phyloP scores from a whole-genome alignment of 345 rosid species.

The Passiflora organensis region DNA sequence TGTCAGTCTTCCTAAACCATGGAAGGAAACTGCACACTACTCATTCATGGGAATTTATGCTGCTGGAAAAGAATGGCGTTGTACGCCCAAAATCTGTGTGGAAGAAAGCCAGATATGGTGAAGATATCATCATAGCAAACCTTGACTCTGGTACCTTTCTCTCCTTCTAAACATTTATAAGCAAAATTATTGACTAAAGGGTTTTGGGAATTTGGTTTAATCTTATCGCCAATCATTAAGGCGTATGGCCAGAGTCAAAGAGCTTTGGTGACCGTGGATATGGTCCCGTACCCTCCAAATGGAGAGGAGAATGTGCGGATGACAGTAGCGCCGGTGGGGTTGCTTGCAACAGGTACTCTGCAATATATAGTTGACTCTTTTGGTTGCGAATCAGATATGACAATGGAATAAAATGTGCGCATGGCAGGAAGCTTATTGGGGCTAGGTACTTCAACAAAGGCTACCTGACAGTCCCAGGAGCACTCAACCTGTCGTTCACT shows the following conservation, averaged over 20 bases:
- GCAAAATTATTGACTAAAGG: too few species aligned
- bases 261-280: slow-evolving; percentile 19
- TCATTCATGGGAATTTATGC: slow-evolving; percentile 27
- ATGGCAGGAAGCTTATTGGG: slow-evolving; percentile 22
- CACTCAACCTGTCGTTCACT: too few species aligned
- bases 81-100: slow-evolving; percentile 5
- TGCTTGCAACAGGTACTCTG: slow-evolving; percentile 11
- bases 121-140: slow-evolving; percentile 17
- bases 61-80: slow-evolving; percentile 14
- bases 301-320: slow-evolving; percentile 19
- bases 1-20: slow-evolving; percentile 13
- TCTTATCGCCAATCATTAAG: neutral
- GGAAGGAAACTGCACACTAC: slow-evolving; percentile 18
- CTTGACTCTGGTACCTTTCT: slow-evolving; percentile 19
- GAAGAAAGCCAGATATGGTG: slow-evolving; percentile 15
- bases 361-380: too few species aligned
- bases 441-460: slow-evolving; percentile 21
- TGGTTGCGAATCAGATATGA: too few species aligned
- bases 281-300: slow-evolving; percentile 23
- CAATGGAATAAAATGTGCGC: too few species aligned
- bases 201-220: too few species aligned
- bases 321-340: slow-evolving; percentile 5
- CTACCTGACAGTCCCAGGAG: too few species aligned
- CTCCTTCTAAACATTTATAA: too few species aligned
- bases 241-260: slow-evolving; percentile 24